Evolutionary conservation across 2,329 filamentous ascomycete species (phyloP).

Genomic region (Aspergillus pseudotamarii): DNA sequence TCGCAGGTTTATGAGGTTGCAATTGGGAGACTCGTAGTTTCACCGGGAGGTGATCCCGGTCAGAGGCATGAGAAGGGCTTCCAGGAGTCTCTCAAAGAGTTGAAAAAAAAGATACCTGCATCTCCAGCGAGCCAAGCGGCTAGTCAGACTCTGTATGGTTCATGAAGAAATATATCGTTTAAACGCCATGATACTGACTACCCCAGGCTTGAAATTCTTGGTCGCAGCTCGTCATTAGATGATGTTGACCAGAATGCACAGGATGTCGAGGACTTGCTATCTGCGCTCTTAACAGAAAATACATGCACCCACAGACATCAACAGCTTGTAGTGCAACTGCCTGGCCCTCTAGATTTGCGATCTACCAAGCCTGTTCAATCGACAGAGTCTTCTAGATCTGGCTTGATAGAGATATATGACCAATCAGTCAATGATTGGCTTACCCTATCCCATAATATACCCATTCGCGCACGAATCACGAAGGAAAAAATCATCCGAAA

Average conservation of each 20-base stretch:
- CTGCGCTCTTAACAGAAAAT: slow-evolving; percentile 8
- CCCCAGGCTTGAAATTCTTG: slow-evolving; percentile 37
- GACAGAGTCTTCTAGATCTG: slow-evolving; percentile 12
- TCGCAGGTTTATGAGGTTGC: slow-evolving; percentile 31
- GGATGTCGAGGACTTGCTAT: slow-evolving; percentile 32
- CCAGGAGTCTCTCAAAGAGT: slow-evolving; percentile 24
- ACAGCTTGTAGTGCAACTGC: slow-evolving; percentile 25
- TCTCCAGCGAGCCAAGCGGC: slow-evolving; percentile 11
- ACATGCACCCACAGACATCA: slow-evolving; percentile 8
- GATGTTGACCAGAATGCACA: slow-evolving; percentile 41
- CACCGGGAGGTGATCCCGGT: slow-evolving; percentile 2
- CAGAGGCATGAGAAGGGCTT: slow-evolving; percentile 19
- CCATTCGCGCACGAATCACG: slow-evolving; percentile 38
- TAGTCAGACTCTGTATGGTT: slow-evolving; percentile 36
- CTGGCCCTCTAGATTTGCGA: slow-evolving; percentile 17
- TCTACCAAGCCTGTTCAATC: slow-evolving; percentile 12
- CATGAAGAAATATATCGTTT: background rate
- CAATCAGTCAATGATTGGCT: slow-evolving; percentile 41
- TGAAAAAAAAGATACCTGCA: slow-evolving; percentile 18
- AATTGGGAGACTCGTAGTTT: slow-evolving; percentile 17
- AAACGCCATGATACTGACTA: slow-evolving; percentile 10
- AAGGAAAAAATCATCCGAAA: slow-evolving; percentile 43
- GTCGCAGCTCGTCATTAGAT: slow-evolving; percentile 29
- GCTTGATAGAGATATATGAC: slow-evolving; percentile 38
- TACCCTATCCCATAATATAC: slow-evolving; percentile 34